phyloP scores from a whole-genome alignment of 2,329 filamentous ascomycete species.

The Colletotrichum sp. region DNA sequence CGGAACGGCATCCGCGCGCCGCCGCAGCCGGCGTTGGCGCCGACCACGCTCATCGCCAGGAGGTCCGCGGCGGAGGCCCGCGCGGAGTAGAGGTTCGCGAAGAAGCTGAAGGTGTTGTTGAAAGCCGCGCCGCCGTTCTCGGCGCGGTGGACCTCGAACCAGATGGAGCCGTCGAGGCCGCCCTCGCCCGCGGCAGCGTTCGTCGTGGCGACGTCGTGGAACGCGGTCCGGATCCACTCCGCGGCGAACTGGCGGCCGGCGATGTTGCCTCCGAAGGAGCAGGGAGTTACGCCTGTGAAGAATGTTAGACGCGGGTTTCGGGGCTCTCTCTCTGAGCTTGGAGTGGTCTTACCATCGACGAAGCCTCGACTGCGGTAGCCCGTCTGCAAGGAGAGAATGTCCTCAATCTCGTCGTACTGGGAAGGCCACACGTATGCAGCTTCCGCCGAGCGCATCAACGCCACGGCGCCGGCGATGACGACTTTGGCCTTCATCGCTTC shows the following conservation, averaged over 20 bases:
- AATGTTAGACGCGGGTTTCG: not conserved
- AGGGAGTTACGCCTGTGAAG: slow-evolving; percentile 18
- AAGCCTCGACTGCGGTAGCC: slow-evolving; percentile 26
- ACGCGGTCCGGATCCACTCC: slow-evolving; percentile 36
- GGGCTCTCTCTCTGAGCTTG: not conserved
- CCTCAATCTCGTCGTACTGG: slow-evolving; percentile 25
- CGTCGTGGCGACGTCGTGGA: slow-evolving; percentile 34
- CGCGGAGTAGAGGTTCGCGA: slow-evolving; percentile 26
- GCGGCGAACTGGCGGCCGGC: slow-evolving; percentile 30
- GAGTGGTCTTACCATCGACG: slow-evolving; percentile 22
- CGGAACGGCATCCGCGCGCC: slow-evolving; percentile 29
- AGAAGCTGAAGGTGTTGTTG: slow-evolving; percentile 31
- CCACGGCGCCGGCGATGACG: not conserved
- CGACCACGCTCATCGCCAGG: slow-evolving; percentile 33
- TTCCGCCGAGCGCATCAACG: not conserved
- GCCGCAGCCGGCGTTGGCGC: slow-evolving; percentile 27
- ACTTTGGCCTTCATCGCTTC: not conserved
- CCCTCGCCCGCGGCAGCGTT: slow-evolving; percentile 29
- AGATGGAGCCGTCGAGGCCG: slow-evolving; percentile 35
- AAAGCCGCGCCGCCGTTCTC: slow-evolving; percentile 35
- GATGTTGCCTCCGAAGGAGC: slow-evolving; percentile 24
- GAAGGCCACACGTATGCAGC: slow-evolving; percentile 25
- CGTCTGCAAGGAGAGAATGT: slow-evolving; percentile 24
- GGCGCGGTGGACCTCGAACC: slow-evolving; percentile 31
- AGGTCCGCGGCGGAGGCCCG: slow-evolving; percentile 32